Conservation (phyloP, 495 filamentous ascomycete species). For the Astrocystis sublimbata region DNA sequence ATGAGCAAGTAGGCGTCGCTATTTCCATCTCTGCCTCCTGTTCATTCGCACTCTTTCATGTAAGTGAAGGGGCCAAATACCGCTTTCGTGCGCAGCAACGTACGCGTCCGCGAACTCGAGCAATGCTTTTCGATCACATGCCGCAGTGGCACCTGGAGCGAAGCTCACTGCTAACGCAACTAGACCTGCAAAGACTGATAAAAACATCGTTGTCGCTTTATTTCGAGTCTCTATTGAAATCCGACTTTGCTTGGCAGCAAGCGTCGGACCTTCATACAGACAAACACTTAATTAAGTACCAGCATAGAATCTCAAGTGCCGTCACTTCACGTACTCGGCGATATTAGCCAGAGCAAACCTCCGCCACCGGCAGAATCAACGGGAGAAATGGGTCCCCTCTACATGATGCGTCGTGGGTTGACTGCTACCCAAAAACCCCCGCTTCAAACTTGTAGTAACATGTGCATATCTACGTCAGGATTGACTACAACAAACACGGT, state of each 20-base stretch:
- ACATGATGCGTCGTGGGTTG: too few species aligned
- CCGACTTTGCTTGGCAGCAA: neutral
- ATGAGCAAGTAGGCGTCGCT: neutral
- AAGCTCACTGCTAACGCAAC: constrained; percentile 22
- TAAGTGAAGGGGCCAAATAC: neutral
- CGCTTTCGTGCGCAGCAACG: constrained; percentile 26
- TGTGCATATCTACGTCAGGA: too few species aligned
- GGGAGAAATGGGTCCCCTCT: constrained; percentile 34
- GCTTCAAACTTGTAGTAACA: too few species aligned
- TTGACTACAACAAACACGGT: too few species aligned
- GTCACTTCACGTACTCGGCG: constrained; percentile 10
- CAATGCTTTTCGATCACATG: constrained; percentile 25
- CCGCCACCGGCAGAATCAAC: constrained; percentile 34
- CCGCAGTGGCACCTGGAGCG: constrained; percentile 15
- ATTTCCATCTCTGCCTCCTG: neutral
- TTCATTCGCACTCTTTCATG: neutral
- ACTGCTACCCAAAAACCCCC: too few species aligned
- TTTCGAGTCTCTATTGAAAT: neutral
- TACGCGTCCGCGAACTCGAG: constrained; percentile 27
- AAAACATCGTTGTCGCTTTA: constrained; percentile 5
- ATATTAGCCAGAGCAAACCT: constrained; percentile 16
- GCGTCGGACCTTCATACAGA: neutral
- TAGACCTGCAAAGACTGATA: neutral
- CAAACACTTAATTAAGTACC: too few species aligned
- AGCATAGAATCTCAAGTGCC: constrained; percentile 32